Evolutionary conservation across 2,329 filamentous ascomycete genomes (phyloP).

Genomic region (Waltergamsia citrina): DNA sequence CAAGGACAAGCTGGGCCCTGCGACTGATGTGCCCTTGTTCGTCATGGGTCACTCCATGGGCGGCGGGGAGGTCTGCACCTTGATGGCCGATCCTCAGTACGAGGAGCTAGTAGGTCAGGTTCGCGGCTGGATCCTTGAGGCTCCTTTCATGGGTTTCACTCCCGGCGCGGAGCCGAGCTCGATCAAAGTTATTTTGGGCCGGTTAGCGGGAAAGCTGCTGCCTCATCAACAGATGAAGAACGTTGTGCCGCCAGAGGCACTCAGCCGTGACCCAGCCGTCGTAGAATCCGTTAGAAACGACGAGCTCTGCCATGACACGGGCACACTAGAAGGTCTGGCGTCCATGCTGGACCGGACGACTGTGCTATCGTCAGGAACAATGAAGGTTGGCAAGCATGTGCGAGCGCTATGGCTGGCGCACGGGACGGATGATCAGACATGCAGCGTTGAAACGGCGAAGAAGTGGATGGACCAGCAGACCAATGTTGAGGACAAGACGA

Average conservation of each 20-base stretch:
- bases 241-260: conserved; percentile 50
- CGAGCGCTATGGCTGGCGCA: conserved; percentile 63
- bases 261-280: conserved; percentile 60
- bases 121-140: conserved; percentile 64
- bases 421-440: conserved; percentile 64
- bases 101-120: conserved; percentile 48
- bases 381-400: conserved; percentile 42
- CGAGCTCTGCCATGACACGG: conserved; percentile 68
- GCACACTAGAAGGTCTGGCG: conserved; percentile 73
- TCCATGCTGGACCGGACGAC: conserved; percentile 67
- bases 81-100: conserved; percentile 41
- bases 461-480: conserved; percentile 50
- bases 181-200: conserved; percentile 55
- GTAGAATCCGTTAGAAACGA: conserved; percentile 55
- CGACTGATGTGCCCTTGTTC: conserved; percentile 54
- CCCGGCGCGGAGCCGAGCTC: conserved; percentile 52
- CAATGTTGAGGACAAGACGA: conserved; percentile 55
- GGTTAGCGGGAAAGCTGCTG: conserved; percentile 57
- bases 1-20: conserved; percentile 36
- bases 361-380: conserved; percentile 46
- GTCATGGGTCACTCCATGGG: conserved; percentile 90
- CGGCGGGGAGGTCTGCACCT: conserved; percentile 63
- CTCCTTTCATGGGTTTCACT: conserved; percentile 70
- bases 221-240: conserved; percentile 60
- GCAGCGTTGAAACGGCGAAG: conserved; percentile 55